phyloP scores from a whole-genome alignment of 2,329 filamentous ascomycete species.

The Mycogone perniciosa region DNA sequence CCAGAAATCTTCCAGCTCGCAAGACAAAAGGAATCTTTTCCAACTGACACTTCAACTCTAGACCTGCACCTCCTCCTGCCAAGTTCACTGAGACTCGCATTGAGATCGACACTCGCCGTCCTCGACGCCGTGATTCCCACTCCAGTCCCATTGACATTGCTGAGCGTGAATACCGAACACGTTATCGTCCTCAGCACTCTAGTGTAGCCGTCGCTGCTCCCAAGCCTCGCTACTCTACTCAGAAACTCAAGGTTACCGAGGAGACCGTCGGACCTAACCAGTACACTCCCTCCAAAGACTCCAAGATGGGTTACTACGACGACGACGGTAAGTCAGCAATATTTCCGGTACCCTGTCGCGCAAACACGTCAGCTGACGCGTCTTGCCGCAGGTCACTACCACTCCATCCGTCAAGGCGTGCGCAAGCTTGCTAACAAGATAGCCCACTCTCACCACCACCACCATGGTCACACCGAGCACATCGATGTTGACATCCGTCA shows the following conservation, averaged over 20 bases:
- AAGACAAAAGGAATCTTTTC: conserved; percentile 21
- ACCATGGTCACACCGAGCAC: conserved; percentile 41
- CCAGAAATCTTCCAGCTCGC: conserved; percentile 16
- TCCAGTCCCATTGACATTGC: conserved; percentile 54
- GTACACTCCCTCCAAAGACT: conserved; percentile 37
- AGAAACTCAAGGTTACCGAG: conserved; percentile 49
- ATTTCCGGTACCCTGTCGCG: conserved; percentile 2
- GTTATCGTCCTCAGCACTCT: conserved; percentile 30
- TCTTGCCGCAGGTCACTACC: conserved; percentile 45
- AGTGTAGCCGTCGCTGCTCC: background rate
- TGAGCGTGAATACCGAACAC: conserved; percentile 61
- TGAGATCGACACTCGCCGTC: conserved; percentile 47
- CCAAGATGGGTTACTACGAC: conserved; percentile 62
- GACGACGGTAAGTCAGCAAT: conserved; percentile 45
- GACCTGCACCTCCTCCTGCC: conserved; percentile 28
- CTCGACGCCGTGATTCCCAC: conserved; percentile 38
- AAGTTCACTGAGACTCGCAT: conserved; percentile 59
- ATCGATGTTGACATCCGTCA: conserved; percentile 41
- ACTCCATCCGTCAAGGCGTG: conserved; percentile 50
- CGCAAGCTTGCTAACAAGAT: conserved; percentile 54
- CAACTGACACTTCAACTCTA: conserved; percentile 19
- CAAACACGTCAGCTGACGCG: conserved; percentile 12
- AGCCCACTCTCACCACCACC: conserved; percentile 41
- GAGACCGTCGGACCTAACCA: conserved; percentile 57
- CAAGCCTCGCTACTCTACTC: conserved; percentile 3